Evolutionary conservation across 768 basidiomycete genomes (phyloP).

Genomic region (Guyanaporus albipodus): DNA sequence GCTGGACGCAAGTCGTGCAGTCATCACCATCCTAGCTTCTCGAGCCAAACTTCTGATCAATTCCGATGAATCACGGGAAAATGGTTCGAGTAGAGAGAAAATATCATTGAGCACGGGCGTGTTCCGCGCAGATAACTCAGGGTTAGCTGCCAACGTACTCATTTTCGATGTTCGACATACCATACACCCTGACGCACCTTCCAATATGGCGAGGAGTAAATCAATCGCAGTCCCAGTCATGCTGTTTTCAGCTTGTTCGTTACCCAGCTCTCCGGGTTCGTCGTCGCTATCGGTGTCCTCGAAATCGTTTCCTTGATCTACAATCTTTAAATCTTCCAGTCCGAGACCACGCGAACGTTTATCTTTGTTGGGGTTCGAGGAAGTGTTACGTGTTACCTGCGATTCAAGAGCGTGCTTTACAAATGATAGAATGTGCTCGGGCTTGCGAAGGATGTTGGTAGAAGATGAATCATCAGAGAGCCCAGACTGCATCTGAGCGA

Average conservation of each 20-base stretch:
- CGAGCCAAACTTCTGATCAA: conserved; percentile 56
- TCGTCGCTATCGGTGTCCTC: conserved; percentile 59
- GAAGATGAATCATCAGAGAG: conserved; percentile 52
- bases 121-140: conserved; percentile 54
- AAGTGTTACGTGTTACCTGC: conserved; percentile 2
- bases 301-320: conserved; percentile 33
- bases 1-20: conserved; percentile 67
- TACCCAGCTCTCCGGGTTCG: conserved; percentile 38
- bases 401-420: conserved; percentile 73
- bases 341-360: conserved; percentile 21
- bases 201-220: conserved; percentile 77
- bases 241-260: conserved; percentile 49
- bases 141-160: conserved; percentile 38
- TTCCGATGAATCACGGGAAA: conserved; percentile 47
- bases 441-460: conserved; percentile 55
- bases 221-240: conserved; percentile 77
- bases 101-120: conserved; percentile 70
- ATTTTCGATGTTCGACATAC: background rate
- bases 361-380: conserved; percentile 2
- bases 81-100: conserved; percentile 55
- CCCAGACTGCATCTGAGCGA: conserved; percentile 75
- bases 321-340: conserved; percentile 36
- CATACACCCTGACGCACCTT: conserved; percentile 50
- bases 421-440: conserved; percentile 75
- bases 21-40: conserved; percentile 82